Evolutionary conservation across 176 grass and related monocot species (phyloP).

Genomic region (Ensete ventricosum): DNA sequence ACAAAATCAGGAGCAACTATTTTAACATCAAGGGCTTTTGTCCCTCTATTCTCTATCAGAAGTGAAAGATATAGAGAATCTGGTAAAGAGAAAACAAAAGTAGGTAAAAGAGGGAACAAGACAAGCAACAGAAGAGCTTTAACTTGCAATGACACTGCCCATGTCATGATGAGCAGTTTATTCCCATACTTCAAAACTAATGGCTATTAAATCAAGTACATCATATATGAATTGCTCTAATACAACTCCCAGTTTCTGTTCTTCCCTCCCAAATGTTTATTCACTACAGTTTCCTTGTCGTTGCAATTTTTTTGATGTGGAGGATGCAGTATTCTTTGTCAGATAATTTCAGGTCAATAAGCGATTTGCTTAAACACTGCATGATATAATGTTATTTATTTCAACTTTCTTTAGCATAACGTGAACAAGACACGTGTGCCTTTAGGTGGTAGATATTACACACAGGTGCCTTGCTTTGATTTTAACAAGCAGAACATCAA

Average conservation of each 20-base stretch:
- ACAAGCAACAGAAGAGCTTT: background rate
- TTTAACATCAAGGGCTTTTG: constrained; percentile 45
- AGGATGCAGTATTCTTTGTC: no score
- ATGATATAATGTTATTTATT: background rate
- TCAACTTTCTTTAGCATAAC: background rate
- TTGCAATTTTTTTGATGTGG: background rate
- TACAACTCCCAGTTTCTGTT: no score
- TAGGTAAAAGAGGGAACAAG: background rate
- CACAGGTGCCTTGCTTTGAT: background rate
- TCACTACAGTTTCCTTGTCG: background rate
- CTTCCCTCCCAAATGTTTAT: background rate
- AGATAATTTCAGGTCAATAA: background rate
- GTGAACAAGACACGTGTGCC: background rate
- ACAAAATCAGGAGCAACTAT: constrained; percentile 55
- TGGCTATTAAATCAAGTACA: background rate
- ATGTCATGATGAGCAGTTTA: background rate
- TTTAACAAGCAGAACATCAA: background rate
- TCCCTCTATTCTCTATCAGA: constrained; percentile 71
- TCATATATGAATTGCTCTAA: background rate
- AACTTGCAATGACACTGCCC: background rate
- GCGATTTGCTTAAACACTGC: background rate
- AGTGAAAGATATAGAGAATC: constrained; percentile 79
- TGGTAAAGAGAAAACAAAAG: constrained; percentile 17
- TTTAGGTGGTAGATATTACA: background rate
- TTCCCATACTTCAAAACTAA: background rate